Evolutionary conservation across 345 rosid species (phyloP).

Genomic region (Rhodomyrtus tomentosa): DNA sequence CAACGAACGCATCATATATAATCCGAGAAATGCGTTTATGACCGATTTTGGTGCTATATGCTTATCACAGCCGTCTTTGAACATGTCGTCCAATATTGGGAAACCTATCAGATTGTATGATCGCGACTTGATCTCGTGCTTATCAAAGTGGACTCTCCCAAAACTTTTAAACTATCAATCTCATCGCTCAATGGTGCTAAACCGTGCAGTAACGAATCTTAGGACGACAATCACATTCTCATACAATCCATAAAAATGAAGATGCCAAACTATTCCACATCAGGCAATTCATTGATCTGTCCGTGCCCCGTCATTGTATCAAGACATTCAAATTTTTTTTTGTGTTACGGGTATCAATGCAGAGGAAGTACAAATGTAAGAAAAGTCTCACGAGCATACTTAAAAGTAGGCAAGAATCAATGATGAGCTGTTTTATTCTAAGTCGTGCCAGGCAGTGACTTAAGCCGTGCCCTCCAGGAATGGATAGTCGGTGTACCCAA

Average conservation of each 20-base stretch:
- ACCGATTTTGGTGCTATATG: neutral
- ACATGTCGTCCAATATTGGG: neutral
- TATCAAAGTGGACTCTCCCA: neutral
- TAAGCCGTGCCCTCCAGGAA: slow-evolving; percentile 25
- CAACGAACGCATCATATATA: too few relatives aligned
- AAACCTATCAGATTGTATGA: neutral
- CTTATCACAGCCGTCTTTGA: neutral
- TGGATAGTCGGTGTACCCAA: slow-evolving; percentile 72
- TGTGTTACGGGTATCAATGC: neutral
- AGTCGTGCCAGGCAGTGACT: neutral
- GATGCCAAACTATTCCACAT: neutral
- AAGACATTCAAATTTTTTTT: neutral
- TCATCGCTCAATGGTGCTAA: neutral
- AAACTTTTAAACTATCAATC: neutral
- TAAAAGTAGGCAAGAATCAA: neutral
- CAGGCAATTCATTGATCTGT: neutral
- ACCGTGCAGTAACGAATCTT: neutral
- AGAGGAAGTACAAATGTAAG: neutral
- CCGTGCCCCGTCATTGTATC: neutral
- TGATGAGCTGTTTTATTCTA: neutral
- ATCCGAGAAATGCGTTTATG: too few relatives aligned
- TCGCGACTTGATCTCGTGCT: neutral
- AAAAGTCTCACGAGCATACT: neutral
- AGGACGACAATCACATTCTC: neutral
- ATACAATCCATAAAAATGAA: neutral